Percentiles rank a stretch among this genome's conserved stretches.
Evolutionary conservation across 2,329 filamentous ascomycete genomes (phyloP).

Genomic region (Sarocladium oryzae): DNA sequence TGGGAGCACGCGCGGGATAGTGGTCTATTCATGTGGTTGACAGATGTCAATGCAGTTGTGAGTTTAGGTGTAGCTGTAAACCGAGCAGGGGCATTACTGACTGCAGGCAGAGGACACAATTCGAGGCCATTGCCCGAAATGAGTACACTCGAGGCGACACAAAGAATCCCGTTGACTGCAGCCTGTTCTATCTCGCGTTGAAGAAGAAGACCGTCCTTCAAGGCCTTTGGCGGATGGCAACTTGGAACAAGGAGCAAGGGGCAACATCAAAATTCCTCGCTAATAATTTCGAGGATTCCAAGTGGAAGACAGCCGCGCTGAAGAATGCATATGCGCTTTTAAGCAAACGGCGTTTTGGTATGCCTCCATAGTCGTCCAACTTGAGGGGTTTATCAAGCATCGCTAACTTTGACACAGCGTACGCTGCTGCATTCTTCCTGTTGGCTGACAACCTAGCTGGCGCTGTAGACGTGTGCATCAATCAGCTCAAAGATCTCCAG

Average conservation of each 20-base stretch:
- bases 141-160: conserved; percentile 85
- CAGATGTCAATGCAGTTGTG: conserved; percentile 70
- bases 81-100: conserved; percentile 8
- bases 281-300: conserved; percentile 84
- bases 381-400: no score
- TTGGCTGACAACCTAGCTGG: conserved; percentile 79
- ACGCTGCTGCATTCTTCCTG: conserved; percentile 93
- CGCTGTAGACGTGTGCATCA: conserved; percentile 78
- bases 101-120: conserved; percentile 48
- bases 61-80: conserved; percentile 23
- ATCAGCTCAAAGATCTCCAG: conserved; percentile 82
- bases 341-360: conserved; percentile 80
- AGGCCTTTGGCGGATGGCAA: conserved; percentile 91
- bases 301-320: conserved; percentile 81
- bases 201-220: conserved; percentile 85
- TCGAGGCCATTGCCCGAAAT: conserved; percentile 85
- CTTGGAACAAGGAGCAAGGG: conserved; percentile 78
- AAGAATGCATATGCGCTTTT: conserved; percentile 97
- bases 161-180: conserved; percentile 87
- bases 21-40: conserved; percentile 93
- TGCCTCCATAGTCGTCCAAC: no score
- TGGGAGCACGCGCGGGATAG: conserved; percentile 84
- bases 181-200: conserved; percentile 84
- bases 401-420: conserved; percentile 54
- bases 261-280: conserved; percentile 73